These are phyloP conservation scores for Neofusicoccum laricinum DNA, from an alignment of 2,329 filamentous ascomycete genomes.

Conservation along the genomic window DNA sequence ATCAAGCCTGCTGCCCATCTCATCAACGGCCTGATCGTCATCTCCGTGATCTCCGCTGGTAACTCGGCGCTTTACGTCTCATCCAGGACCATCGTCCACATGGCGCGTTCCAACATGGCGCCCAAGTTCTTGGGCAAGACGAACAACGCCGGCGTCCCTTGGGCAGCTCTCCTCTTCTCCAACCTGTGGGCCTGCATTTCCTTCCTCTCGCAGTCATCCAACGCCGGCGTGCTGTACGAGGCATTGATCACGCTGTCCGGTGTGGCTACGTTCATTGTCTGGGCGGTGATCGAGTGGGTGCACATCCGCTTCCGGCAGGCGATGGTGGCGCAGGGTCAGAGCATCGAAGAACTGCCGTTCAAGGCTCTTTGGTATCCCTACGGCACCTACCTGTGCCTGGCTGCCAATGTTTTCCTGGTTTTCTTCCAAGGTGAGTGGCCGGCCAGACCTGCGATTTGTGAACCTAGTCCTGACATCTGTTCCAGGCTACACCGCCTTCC, in stretches of 20 bases:
- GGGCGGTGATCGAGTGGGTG: constrained; percentile 39
- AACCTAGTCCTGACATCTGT: neutral
- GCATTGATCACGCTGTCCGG: constrained; percentile 23
- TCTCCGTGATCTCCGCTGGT: constrained; percentile 20
- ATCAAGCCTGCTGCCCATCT: constrained; percentile 41
- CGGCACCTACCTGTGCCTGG: constrained; percentile 19
- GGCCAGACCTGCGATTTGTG: too few species aligned
- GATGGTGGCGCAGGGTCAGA: constrained; percentile 36
- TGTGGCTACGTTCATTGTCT: constrained; percentile 38
- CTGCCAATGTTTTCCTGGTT: constrained; percentile 21
- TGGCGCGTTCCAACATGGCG: constrained; percentile 20
- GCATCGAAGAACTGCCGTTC: constrained; percentile 24
- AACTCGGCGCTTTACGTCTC: constrained; percentile 22
- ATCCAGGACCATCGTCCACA: constrained; percentile 20
- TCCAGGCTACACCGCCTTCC: constrained; percentile 20
- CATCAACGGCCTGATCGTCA: constrained; percentile 23
- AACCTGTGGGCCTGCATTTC: constrained; percentile 37
- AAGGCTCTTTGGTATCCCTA: constrained; percentile 20
- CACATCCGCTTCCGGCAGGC: constrained; percentile 44
- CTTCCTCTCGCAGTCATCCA: constrained; percentile 27
- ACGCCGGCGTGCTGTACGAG: constrained; percentile 19
- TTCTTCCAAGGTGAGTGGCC: constrained; percentile 20
- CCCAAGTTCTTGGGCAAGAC: constrained; percentile 20
- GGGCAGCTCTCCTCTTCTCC: constrained; percentile 33
- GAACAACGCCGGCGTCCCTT: constrained; percentile 19